Evolutionary conservation across 2,329 filamentous ascomycete genomes (phyloP).

Genomic region (Talaromyces sp.): DNA sequence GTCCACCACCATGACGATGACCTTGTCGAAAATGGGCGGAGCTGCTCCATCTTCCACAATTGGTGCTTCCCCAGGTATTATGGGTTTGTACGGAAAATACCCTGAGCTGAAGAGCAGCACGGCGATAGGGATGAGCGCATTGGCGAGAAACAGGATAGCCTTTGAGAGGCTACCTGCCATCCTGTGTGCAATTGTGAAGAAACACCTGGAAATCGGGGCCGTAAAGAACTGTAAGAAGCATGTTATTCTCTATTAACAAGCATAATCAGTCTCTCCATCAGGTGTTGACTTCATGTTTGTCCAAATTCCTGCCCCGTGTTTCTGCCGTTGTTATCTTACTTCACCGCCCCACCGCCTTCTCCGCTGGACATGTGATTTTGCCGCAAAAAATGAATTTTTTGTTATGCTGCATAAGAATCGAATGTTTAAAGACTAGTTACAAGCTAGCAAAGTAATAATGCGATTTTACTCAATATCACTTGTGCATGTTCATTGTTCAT

Average conservation of each 20-base stretch:
- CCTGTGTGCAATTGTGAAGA: not conserved
- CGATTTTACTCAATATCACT: not conserved
- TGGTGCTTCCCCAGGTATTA: constrained; percentile 75
- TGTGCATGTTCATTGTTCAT: not conserved
- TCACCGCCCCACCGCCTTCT: not conserved
- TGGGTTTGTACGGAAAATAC: constrained; percentile 97
- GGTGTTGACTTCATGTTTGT: not conserved
- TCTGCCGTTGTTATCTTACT: not conserved
- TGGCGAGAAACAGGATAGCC: constrained; percentile 57
- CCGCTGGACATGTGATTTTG: not conserved
- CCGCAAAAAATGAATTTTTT: not conserved
- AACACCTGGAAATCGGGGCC: not conserved
- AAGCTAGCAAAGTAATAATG: not conserved
- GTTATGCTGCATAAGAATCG: not conserved
- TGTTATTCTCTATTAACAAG: not conserved
- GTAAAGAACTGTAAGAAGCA: not conserved
- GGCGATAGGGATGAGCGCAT: constrained; percentile 70
- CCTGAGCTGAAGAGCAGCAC: constrained; percentile 76
- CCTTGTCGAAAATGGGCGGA: constrained; percentile 72
- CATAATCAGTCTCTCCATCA: not conserved
- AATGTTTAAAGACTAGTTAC: not conserved
- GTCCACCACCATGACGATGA: constrained; percentile 98
- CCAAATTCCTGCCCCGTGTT: not conserved
- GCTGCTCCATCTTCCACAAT: constrained; percentile 55
- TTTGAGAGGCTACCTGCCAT: constrained; percentile 16